These are phyloP conservation scores for Leptographium galeiforme DNA, from an alignment of 2,329 filamentous ascomycete genomes.

Conservation along the genomic window DNA sequence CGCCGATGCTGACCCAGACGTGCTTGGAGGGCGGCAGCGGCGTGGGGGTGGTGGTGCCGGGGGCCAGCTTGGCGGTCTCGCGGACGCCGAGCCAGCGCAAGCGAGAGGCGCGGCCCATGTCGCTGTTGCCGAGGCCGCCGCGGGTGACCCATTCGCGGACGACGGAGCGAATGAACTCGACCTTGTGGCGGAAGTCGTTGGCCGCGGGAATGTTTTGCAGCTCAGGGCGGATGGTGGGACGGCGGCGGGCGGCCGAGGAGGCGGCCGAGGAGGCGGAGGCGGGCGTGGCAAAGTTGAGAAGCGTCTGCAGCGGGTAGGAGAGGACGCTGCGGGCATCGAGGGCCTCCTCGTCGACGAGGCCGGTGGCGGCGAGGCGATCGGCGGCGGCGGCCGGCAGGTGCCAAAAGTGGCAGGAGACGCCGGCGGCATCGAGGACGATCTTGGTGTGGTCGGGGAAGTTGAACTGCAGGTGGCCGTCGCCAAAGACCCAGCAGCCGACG, in stretches of 20 bases:
- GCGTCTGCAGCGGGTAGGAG: conserved; percentile 57
- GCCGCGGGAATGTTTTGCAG: conserved; percentile 53
- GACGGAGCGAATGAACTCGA: conserved; percentile 56
- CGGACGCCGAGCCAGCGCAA: conserved; percentile 46
- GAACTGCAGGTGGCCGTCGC: conserved; percentile 66
- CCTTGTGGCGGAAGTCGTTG: conserved; percentile 61
- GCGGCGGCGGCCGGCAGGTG: conserved; percentile 61
- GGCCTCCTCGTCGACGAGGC: conserved; percentile 56
- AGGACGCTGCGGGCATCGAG: conserved; percentile 58
- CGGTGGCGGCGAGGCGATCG: conserved; percentile 47
- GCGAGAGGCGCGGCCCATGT: conserved; percentile 39
- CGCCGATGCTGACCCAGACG: conserved; percentile 57
- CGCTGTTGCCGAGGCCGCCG: conserved; percentile 55
- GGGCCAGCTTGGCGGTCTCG: conserved; percentile 31
- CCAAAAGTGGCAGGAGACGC: conserved; percentile 66
- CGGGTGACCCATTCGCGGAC: conserved; percentile 59
- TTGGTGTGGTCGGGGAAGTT: conserved; percentile 87
- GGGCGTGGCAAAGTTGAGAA: conserved; percentile 49
- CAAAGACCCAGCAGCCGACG: conserved; percentile 71
- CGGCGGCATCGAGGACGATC: conserved; percentile 61
- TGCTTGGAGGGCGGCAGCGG: conserved; percentile 35
- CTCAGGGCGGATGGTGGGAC: conserved; percentile 47
- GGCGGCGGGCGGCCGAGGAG: conserved; percentile 34
- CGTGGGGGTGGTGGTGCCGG: conserved; percentile 15
- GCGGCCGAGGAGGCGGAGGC: background rate